These are phyloP conservation scores for Colletotrichum costaricense DNA, from an alignment of 2,329 filamentous ascomycete genomes.

Conservation along the genomic window DNA sequence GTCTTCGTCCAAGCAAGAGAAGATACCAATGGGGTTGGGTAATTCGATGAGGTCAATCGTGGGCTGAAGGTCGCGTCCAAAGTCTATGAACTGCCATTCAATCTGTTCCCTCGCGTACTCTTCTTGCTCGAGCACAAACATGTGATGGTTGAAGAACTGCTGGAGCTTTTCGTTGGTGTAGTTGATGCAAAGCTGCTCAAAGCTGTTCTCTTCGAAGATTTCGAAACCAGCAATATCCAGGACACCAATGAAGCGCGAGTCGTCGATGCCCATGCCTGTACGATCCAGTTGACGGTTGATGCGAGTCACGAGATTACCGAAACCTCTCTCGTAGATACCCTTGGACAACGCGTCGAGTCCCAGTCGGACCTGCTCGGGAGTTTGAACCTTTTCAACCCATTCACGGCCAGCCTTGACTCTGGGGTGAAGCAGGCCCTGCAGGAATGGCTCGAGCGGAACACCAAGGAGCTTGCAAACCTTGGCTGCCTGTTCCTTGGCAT, in stretches of 20 bases:
- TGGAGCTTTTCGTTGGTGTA: constrained; percentile 99
- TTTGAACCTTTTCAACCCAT: constrained; percentile 99
- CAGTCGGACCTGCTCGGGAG: constrained; percentile 93
- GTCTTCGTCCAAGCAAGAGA: constrained; percentile 97
- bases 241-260: constrained; percentile 96
- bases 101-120: constrained; percentile 98
- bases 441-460: constrained; percentile 85
- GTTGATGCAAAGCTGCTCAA: constrained; percentile 99
- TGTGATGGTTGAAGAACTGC: constrained; percentile 99
- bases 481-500: constrained; percentile 79
- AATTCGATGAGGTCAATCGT: constrained; percentile 98
- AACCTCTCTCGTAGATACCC: constrained; percentile 96
- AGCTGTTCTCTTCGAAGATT: constrained; percentile 98
- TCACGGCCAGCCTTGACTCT: constrained; percentile 95
- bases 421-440: constrained; percentile 90
- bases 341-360: constrained; percentile 92
- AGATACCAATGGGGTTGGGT: constrained; percentile 97
- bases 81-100: constrained; percentile 99
- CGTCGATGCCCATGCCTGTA: constrained; percentile 81
- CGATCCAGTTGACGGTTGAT: constrained; percentile 94
- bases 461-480: constrained; percentile 87
- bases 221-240: constrained; percentile 99
- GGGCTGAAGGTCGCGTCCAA: constrained; percentile 94
- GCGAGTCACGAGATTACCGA: constrained; percentile 89
- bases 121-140: constrained; percentile 99